Evolutionary conservation across 345 rosid genomes (phyloP).

Genomic region (Populus ilicifolia): DNA sequence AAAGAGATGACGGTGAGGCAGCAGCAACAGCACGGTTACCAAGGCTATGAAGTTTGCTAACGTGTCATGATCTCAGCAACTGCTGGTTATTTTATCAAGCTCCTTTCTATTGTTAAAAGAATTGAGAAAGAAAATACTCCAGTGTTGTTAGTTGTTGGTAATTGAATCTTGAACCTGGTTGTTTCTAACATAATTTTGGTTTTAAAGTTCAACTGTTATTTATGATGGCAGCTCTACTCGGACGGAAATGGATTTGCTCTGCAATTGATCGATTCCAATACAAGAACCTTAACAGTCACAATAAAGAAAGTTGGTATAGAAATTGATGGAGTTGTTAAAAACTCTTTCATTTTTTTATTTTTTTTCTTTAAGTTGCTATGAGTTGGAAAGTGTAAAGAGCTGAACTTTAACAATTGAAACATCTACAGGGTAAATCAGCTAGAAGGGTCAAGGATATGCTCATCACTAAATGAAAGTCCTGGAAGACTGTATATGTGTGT

Average conservation of each 20-base stretch:
- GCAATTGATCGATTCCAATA: too few species aligned
- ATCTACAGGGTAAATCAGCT: too few species aligned
- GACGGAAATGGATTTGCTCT: neutral
- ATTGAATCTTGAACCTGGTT: neutral
- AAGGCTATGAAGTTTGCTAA: conserved; percentile 46
- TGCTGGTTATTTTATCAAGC: neutral
- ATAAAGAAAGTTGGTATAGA: too few species aligned
- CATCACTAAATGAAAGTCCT: too few species aligned
- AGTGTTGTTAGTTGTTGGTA: neutral
- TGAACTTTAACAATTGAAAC: too few species aligned
- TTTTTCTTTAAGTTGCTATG: too few species aligned
- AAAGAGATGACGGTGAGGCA: conserved; percentile 42
- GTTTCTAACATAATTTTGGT: neutral
- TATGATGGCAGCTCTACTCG: neutral
- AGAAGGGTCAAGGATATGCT: too few species aligned
- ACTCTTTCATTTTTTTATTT: too few species aligned
- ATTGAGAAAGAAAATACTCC: neutral
- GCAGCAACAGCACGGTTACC: conserved; percentile 18
- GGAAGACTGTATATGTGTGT: too few species aligned
- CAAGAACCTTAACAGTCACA: too few species aligned
- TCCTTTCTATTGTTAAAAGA: neutral
- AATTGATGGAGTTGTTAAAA: too few species aligned
- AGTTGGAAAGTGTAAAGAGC: too few species aligned
- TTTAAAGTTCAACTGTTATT: neutral
- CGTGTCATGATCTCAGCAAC: conserved; percentile 8